Evolutionary conservation across 306 rosid species (phyloP).

Genomic region (Glycine latifolia): DNA sequence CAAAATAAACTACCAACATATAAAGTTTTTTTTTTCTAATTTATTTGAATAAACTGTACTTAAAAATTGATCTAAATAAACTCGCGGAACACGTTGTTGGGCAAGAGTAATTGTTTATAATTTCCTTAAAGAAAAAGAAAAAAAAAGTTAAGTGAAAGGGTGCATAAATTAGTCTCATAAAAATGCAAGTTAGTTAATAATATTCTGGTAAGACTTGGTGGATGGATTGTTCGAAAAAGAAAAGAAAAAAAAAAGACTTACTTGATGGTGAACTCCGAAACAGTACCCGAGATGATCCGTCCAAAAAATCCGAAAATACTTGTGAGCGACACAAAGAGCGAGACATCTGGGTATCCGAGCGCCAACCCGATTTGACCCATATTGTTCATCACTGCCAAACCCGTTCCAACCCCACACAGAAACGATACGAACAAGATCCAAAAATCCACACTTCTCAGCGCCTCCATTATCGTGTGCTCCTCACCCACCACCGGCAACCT

Average conservation of each 20-base stretch:
- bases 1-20: too few species aligned
- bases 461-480: constrained; percentile 81
- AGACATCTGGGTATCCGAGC: constrained; percentile 77
- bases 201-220: too few species aligned
- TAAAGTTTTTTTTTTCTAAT: too few species aligned
- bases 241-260: constrained; percentile 32
- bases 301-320: constrained; percentile 93
- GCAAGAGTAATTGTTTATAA: too few species aligned
- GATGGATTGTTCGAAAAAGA: too few species aligned
- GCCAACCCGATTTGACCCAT: constrained; percentile 97
- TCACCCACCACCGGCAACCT: constrained; percentile 71
- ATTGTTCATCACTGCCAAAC: constrained; percentile 87
- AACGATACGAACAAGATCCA: constrained; percentile 92
- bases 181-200: too few species aligned
- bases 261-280: constrained; percentile 81
- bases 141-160: too few species aligned
- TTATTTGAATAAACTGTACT: too few species aligned
- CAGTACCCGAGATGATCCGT: constrained; percentile 70
- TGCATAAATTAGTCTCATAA: too few species aligned
- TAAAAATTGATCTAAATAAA: too few species aligned
- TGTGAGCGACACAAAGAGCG: constrained; percentile 73
- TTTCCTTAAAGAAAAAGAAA: too few species aligned
- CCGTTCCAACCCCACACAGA: constrained; percentile 91
- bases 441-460: constrained; percentile 64
- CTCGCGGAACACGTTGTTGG: too few species aligned